A percentile compares a stretch with the other conserved stretches of the same genome.
phyloP scores from a whole-genome alignment of 2,329 filamentous ascomycete species.

The Cercospora sp. region DNA sequence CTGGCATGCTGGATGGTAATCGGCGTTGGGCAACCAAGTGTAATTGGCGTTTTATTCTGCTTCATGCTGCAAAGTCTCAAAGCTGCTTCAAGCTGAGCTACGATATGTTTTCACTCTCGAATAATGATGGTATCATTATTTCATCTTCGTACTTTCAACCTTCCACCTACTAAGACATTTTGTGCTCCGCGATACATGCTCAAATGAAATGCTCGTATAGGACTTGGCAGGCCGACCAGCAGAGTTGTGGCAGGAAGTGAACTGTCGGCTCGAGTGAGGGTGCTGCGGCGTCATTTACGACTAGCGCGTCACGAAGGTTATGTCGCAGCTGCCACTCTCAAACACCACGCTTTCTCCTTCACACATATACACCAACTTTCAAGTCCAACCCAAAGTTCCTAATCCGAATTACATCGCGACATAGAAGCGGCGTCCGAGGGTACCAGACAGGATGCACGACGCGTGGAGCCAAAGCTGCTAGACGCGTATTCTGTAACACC shows the following conservation, averaged over 20 bases:
- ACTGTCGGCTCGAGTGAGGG: background rate
- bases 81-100: conserved; percentile 3
- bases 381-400: background rate
- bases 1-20: background rate
- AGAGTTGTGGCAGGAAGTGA: background rate
- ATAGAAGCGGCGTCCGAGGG: background rate
- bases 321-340: conserved; percentile 2
- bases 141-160: background rate
- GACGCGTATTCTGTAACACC: background rate
- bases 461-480: background rate
- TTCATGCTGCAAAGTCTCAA: background rate
- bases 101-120: background rate
- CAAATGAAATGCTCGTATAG: background rate
- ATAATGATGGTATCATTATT: background rate
- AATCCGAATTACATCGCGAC: background rate
- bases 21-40: background rate
- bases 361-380: background rate
- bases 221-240: background rate
- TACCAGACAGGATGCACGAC: background rate
- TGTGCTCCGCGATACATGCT: background rate
- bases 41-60: background rate
- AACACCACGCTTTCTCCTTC: background rate
- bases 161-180: background rate
- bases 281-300: background rate
- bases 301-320: background rate